phyloP scores from a whole-genome alignment of 2,329 filamentous ascomycete genomes.

The Aschersonia sp. region DNA sequence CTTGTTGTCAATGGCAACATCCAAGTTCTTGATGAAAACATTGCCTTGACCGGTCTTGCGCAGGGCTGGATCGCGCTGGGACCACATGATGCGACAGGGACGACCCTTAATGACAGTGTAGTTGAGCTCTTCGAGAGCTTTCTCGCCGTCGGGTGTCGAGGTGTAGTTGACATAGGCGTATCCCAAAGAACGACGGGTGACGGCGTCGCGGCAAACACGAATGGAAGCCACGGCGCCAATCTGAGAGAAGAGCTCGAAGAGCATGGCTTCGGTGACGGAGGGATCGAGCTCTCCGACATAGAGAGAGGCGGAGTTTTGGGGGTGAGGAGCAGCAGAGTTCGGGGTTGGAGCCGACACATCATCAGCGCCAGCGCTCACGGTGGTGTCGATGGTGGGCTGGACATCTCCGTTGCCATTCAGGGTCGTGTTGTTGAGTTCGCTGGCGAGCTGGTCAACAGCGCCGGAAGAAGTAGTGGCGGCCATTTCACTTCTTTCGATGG shows the following conservation, averaged over 20 bases:
- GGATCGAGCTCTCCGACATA: slow-evolving; percentile 98
- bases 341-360: slow-evolving; percentile 56
- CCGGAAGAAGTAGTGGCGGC: slow-evolving; percentile 40
- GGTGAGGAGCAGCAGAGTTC: slow-evolving; percentile 59
- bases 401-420: slow-evolving; percentile 55
- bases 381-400: slow-evolving; percentile 61
- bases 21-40: slow-evolving; percentile 99
- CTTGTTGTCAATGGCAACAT: slow-evolving; percentile 99
- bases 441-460: slow-evolving; percentile 67
- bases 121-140: slow-evolving; percentile 97
- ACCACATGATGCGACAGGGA: slow-evolving; percentile 99
- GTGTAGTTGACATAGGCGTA: slow-evolving; percentile 99
- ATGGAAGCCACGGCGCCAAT: slow-evolving; percentile 98
- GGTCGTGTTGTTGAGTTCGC: slow-evolving; percentile 59
- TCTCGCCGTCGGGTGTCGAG: slow-evolving; percentile 89
- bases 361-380: slow-evolving; percentile 37
- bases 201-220: slow-evolving; percentile 97
- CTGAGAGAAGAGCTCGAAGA: slow-evolving; percentile 99
- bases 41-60: slow-evolving; percentile 99
- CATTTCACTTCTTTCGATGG: slow-evolving; percentile 30
- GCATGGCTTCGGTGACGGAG: slow-evolving; percentile 98
- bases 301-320: slow-evolving; percentile 90
- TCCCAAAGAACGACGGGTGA: slow-evolving; percentile 94
- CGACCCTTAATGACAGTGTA: slow-evolving; percentile 98
- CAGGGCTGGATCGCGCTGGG: slow-evolving; percentile 94